Evolutionary conservation across 306 rosid species (phyloP), one percentile per base, ranked within the genome.

Genomic region (Trichosanthes truncata): DNA sequence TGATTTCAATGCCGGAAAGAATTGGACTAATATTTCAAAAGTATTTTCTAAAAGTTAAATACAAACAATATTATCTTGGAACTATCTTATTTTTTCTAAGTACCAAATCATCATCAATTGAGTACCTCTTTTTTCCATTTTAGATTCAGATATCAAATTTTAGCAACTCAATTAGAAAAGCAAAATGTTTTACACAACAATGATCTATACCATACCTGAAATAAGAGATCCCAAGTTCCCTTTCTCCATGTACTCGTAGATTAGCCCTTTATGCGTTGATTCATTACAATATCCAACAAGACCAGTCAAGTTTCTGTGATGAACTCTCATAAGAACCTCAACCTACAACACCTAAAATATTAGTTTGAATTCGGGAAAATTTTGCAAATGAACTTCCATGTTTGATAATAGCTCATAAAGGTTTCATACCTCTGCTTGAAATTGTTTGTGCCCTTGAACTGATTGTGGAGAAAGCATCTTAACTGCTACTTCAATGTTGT

Each of bases 271-370:
- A 33, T 86, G 66, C 62, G 84, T 79, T 72, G 83, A 85, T 79
- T 89, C 89, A 41, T 86, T 79, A 80, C 92, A 89, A 52, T 83
- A 89, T 26, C 92, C 92, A 45, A 87, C 80, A 17, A 89, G 86
- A 38, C 46, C 12, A 69, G 84, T 89, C 88, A 89, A 87, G 82
- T 77, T 79, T 83, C 84, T 89, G 65, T 89, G 88, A 79, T 86
- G 92, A 75, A 83, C 90, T 62, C 81, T 60, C 5, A 85, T 79
- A 66, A 85, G 85, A 76, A 82, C 40, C 67, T 89, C 86, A 49
- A 89, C 89, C 92, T 89, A 82, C 68, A 23, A 25, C 2, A 63
- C 25, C 9, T 55, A n/a, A 53, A n/a, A 20, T 53, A 4, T 43
- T n/a, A n/a, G n/a, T n/a, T n/a, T n/a, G n/a, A n/a, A n/a, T n/a